Base-by-base conservation (phyloP, 176 grass and related monocot species). In the Dendrocalamus sinicus region DNA sequence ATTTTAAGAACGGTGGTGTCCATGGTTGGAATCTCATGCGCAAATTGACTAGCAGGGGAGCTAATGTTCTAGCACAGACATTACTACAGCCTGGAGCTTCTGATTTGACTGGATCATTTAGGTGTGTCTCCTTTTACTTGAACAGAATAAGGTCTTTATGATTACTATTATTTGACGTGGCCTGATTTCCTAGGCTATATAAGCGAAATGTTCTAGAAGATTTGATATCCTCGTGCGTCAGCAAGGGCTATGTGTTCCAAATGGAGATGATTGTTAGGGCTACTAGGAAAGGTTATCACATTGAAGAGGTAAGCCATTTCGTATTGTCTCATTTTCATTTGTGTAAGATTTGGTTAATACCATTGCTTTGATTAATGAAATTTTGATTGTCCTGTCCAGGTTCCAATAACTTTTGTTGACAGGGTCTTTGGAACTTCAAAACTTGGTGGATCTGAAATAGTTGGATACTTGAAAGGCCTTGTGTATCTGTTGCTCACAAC, bases 181-280 rank as follows among this genome's bases (percentile, higher is more conserved):
- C 44, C 16, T 78, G 9, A 71, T 92, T 78, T 79, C 24, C 12
- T 91, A 99, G 96, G 88, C 48, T 99, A 60, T 99, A 99, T 70
- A 94, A 99, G 54, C 88, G 90, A 71, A 64, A 79, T 90, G 94
- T 91, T 54, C 80, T 99, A 19, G 94, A 96, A 89, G 94, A 99
- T 88, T 88, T 99, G 39, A 91, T 99, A 43, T 96, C 92, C 51
- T 99, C 96, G 20, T 99, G 96, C 8, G 96, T 99, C 35, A 99
- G 96, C 88, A 99, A 99, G 85, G 94, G 96, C 5, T 96, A 99
- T 19, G 96, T 99, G 16, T 99, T 99, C 80, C 96, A 99, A 80
- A 99, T 99, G 96, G 96, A 96, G 61, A 99, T 99, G 94, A 96
- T 99, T 83, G 93, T 99, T 50, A 99, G 96, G 83, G 96, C 96